phyloP scores from a whole-genome alignment of 2,329 filamentous ascomycete genomes.

The Alternaria consortialis region DNA sequence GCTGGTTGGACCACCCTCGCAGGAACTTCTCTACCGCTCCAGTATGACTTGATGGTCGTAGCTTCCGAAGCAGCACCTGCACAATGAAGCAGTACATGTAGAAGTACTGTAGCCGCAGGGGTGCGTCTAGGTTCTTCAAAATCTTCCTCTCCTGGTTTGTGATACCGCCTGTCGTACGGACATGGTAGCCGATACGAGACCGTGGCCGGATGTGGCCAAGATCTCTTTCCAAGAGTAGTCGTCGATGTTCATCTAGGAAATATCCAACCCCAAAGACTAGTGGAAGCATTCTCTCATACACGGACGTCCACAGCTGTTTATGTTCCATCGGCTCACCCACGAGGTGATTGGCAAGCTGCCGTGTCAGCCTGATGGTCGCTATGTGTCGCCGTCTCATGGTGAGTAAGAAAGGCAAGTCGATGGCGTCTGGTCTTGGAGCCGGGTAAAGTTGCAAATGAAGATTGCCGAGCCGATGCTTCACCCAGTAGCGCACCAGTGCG shows the following conservation, averaged over 20 bases:
- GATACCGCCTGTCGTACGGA: constrained; percentile 44
- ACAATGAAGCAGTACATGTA: constrained; percentile 52
- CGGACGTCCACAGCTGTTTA: constrained; percentile 46
- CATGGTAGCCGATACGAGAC: constrained; percentile 47
- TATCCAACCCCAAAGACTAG: constrained; percentile 50
- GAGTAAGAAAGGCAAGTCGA: constrained; percentile 46
- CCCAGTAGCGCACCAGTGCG: constrained; percentile 48
- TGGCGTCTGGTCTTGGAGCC: constrained; percentile 38
- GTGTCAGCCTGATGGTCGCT: constrained; percentile 46
- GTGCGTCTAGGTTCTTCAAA: constrained; percentile 42
- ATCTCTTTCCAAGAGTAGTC: constrained; percentile 43
- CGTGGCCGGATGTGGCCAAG: constrained; percentile 45
- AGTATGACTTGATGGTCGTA: constrained; percentile 41
- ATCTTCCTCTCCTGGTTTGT: constrained; percentile 40
- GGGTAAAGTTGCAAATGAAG: constrained; percentile 49
- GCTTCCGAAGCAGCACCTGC: constrained; percentile 44
- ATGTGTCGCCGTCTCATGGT: constrained; percentile 49
- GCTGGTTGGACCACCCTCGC: constrained; percentile 44
- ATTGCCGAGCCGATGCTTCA: constrained; percentile 43
- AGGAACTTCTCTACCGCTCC: constrained; percentile 43
- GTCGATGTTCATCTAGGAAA: constrained; percentile 49
- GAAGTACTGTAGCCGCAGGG: constrained; percentile 48
- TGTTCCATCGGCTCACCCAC: constrained; percentile 41
- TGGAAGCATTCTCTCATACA: constrained; percentile 50
- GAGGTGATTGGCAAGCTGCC: constrained; percentile 45